Evolutionary conservation across 2,329 filamentous ascomycete genomes (phyloP).

Genomic region (Diaporthe australafricana): DNA sequence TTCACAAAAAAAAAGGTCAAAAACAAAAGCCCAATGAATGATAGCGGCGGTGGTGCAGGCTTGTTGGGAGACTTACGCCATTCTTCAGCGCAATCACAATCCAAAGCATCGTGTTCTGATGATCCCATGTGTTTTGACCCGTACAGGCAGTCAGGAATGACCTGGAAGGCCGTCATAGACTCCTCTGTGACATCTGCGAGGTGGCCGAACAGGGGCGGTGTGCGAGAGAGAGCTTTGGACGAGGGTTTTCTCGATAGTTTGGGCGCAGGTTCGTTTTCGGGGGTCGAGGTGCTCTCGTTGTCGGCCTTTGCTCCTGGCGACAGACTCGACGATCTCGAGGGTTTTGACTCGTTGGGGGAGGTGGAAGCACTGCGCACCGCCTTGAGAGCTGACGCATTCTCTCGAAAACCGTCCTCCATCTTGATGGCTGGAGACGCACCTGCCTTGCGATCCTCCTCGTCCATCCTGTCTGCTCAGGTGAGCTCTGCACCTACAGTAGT

Average conservation of each 20-base stretch:
- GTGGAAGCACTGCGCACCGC: conserved; percentile 53
- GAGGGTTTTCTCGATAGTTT: conserved; percentile 81
- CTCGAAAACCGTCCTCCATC: conserved; percentile 52
- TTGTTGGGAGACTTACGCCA: conserved; percentile 78
- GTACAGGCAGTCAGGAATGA: conserved; percentile 89
- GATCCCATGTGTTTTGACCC: conserved; percentile 91
- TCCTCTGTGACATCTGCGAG: conserved; percentile 83
- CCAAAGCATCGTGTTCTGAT: conserved; percentile 89
- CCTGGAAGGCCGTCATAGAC: conserved; percentile 80
- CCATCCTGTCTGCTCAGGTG: conserved; percentile 40
- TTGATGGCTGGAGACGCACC: conserved; percentile 48
- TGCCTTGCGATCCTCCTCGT: conserved; percentile 43
- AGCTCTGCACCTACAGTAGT: neutral
- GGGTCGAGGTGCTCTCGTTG: conserved; percentile 60
- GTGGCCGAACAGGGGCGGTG: conserved; percentile 77
- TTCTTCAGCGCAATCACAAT: conserved; percentile 95
- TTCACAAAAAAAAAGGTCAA: conserved; percentile 35
- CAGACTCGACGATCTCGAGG: conserved; percentile 54
- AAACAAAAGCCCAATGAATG: conserved; percentile 38
- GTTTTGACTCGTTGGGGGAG: conserved; percentile 55
- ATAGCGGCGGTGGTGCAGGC: conserved; percentile 37
- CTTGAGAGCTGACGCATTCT: conserved; percentile 52
- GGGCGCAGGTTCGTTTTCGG: conserved; percentile 67
- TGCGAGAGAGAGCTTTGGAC: conserved; percentile 73
- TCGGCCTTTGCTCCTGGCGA: conserved; percentile 61